phyloP scores from a whole-genome alignment of 257 asterid species.

The Ligustrum vulgare region DNA sequence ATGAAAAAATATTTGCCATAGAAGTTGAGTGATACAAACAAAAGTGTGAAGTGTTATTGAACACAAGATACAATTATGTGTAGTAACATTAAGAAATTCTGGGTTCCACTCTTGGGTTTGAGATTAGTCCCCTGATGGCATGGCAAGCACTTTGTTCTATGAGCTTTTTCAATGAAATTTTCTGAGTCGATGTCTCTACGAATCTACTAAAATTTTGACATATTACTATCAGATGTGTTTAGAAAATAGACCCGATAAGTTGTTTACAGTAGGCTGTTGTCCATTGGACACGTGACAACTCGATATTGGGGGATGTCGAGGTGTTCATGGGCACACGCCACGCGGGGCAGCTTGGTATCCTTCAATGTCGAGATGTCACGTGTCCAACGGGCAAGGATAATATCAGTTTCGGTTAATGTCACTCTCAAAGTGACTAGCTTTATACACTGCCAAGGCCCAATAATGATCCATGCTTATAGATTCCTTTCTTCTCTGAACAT shows the following conservation, averaged over 20 bases:
- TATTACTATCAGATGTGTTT: neutral
- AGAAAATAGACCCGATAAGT: neutral
- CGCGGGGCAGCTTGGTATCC: no score
- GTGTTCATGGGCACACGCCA: no score
- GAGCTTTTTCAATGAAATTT: neutral
- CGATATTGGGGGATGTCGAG: no score
- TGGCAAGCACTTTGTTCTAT: neutral
- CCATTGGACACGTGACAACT: no score
- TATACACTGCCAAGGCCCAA: neutral
- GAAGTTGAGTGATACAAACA: no score
- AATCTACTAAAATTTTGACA: neutral
- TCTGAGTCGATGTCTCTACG: no score
- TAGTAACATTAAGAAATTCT: neutral
- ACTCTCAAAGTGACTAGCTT: constrained; percentile 3
- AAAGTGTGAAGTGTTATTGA: neutral
- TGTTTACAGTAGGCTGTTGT: no score
- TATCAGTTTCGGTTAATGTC: neutral
- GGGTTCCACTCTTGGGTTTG: neutral
- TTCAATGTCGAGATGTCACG: no score
- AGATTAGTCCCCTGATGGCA: neutral
- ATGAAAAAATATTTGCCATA: no score
- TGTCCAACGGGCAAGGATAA: no score
- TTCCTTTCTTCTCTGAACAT: neutral
- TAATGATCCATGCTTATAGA: neutral
- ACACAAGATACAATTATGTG: neutral